Base-by-base conservation (phyloP, 345 rosid species). In the Gossypium herbaceum region DNA sequence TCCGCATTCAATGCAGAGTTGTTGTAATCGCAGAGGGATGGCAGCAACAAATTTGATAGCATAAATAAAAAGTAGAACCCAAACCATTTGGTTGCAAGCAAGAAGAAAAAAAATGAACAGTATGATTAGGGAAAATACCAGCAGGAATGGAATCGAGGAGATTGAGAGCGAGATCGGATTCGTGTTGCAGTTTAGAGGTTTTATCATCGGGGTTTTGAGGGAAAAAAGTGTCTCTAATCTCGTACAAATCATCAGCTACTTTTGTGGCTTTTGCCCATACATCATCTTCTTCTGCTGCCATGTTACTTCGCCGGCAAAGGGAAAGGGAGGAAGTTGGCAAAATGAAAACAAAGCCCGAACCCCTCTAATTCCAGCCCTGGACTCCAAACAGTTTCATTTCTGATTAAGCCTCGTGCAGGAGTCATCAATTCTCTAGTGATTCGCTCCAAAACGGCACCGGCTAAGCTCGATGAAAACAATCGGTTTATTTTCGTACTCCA, bases 81-180 rank as follows among this genome's bases (percentile, higher is more conserved):
- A 19, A 65, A 10, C 27, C 15, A 65, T 43, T 43, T 43, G 27
- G 4, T 65, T 41, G 50, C 62, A 69, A 54, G 11, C 34, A 58
- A 22, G 13, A 48, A 11, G 13, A 24, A 22, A 58, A 22, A 11
- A 11, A 10, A 20, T 7, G 4, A 20, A 20, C 2, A n/a, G 39
- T 27, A 27, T 19, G 48, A 43, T 22, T 39, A 22, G 25, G 22
- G 11, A 24, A 47, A 74, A 27, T 80, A 89, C 94, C 94, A 13
- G 65, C 79, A 78, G 92, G 86, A 73, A 90, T 81, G 77, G 90
- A 87, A 80, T 88, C 91, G 76, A 88, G 92, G 57, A 88, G 78
- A 13, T 74, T 69, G 84, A 88, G 87, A 76, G 86, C 85, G 72
- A 83, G 82, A 80, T 83, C 87, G 45, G 92, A 88, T 67, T 85